Evolutionary conservation across 2,329 filamentous ascomycete genomes (phyloP).

Genomic region (Cucurbitaria berberidis): DNA sequence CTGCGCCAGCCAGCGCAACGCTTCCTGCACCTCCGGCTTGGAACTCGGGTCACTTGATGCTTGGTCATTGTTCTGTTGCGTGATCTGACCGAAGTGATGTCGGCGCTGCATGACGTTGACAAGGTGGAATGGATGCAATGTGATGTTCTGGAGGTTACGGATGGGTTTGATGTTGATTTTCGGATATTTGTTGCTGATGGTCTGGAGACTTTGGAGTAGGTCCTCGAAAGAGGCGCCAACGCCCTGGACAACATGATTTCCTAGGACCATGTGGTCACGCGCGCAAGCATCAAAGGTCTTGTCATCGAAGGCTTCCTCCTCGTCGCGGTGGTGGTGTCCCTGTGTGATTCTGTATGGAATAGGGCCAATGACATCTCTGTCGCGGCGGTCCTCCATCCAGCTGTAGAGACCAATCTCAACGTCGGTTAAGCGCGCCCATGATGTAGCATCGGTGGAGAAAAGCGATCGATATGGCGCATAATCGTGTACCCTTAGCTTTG

Average conservation of each 20-base stretch:
- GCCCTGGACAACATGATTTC: slow-evolving; percentile 43
- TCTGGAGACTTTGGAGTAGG: slow-evolving; percentile 39
- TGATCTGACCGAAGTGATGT: slow-evolving; percentile 28
- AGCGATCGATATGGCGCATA: slow-evolving; percentile 45
- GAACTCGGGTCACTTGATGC: slow-evolving; percentile 33
- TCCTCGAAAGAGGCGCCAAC: slow-evolving; percentile 43
- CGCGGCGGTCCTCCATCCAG: slow-evolving; percentile 46
- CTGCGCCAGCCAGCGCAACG: slow-evolving; percentile 40
- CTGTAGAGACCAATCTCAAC: slow-evolving; percentile 42
- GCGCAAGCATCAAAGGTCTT: slow-evolving; percentile 41
- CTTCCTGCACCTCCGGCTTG: slow-evolving; percentile 40
- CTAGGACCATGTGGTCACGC: slow-evolving; percentile 44
- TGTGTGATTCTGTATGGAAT: slow-evolving; percentile 43
- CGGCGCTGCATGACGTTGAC: slow-evolving; percentile 43
- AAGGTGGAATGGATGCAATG: slow-evolving; percentile 43
- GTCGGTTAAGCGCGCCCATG: slow-evolving; percentile 38
- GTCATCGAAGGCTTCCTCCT: slow-evolving; percentile 46
- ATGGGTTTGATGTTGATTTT: slow-evolving; percentile 43
- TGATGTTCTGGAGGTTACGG: slow-evolving; percentile 33
- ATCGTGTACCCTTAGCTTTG: slow-evolving; percentile 43
- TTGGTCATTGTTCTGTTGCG: slow-evolving; percentile 16
- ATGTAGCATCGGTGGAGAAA: slow-evolving; percentile 41
- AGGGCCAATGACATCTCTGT: slow-evolving; percentile 41
- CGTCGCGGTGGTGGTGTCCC: slow-evolving; percentile 42
- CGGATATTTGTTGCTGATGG: slow-evolving; percentile 39